These are phyloP conservation scores for Quillaja saponaria DNA, from an alignment of 306 rosid species.

Conservation along the genomic window DNA sequence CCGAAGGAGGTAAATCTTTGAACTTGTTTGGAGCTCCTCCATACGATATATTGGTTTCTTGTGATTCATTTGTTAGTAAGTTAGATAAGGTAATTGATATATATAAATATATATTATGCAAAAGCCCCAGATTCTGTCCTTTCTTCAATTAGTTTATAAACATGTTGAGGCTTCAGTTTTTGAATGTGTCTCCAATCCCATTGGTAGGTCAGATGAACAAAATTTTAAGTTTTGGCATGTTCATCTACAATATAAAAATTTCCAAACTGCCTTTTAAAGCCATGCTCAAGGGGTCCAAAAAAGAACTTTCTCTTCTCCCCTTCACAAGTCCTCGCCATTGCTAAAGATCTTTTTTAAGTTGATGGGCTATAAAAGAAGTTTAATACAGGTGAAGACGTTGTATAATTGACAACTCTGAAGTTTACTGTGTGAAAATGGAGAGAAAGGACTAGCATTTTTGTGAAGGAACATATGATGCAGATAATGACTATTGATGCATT, in stretches of 20 bases:
- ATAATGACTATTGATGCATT: background rate
- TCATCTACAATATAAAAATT: no score
- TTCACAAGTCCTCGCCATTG: no score
- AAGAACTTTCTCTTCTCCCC: no score
- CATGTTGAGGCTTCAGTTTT: background rate
- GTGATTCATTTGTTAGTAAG: background rate
- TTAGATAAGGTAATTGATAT: background rate
- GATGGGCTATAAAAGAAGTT: no score
- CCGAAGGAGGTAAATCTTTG: background rate
- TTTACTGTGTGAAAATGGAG: conserved; percentile 5
- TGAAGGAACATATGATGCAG: conserved; percentile 12
- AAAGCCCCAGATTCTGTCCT: background rate
- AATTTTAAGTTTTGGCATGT: background rate
- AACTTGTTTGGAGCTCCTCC: conserved; percentile 2
- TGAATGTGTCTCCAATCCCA: background rate
- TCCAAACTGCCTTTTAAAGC: no score
- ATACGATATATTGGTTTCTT: background rate
- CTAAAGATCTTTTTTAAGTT: no score
- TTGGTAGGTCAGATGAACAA: conserved; percentile 14
- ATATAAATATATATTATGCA: background rate
- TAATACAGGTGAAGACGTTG: no score
- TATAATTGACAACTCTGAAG: background rate
- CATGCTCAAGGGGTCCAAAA: no score
- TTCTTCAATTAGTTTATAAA: conserved; percentile 7
- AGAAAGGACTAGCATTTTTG: background rate